Evolutionary conservation across 1,284 basidiomycete genomes (phyloP).

Genomic region (Waitea zeae): DNA sequence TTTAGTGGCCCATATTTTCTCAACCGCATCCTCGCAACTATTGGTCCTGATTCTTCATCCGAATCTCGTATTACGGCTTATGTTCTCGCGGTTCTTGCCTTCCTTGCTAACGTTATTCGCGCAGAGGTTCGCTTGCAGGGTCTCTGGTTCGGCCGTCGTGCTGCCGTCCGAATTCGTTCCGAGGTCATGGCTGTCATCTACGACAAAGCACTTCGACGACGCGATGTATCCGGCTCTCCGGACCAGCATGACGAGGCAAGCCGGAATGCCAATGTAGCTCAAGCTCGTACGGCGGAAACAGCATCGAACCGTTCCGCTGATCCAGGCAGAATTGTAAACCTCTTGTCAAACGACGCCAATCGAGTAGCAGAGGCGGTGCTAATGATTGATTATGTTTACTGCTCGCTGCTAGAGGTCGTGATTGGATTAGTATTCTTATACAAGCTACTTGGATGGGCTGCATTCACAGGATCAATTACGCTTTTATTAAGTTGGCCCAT

Average conservation of each 20-base stretch:
- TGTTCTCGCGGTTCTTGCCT: neutral
- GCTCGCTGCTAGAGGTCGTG: conserved; percentile 53
- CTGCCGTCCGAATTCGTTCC: neutral
- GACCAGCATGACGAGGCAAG: conserved; percentile 16
- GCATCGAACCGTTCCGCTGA: conserved; percentile 24
- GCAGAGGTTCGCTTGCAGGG: neutral
- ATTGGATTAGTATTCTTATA: conserved; percentile 66
- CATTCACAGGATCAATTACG: conserved; percentile 60
- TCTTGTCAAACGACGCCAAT: conserved; percentile 22
- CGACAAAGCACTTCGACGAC: conserved; percentile 47
- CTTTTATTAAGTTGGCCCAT: conserved; percentile 47
- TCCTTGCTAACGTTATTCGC: neutral
- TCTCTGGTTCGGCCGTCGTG: neutral
- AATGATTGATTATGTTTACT: conserved; percentile 53
- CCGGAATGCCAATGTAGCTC: no score
- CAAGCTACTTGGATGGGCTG: conserved; percentile 65
- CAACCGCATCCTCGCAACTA: conserved; percentile 34
- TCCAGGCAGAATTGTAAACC: conserved; percentile 53
- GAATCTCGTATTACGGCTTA: neutral
- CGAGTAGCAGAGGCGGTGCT: conserved; percentile 34
- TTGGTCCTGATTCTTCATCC: neutral
- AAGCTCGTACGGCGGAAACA: conserved; percentile 12
- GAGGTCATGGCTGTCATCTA: conserved; percentile 25
- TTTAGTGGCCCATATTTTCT: conserved; percentile 56
- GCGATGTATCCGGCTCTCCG: conserved; percentile 36